Percentiles rank a stretch among this genome's conserved stretches.
These are phyloP conservation scores for Microsporum canis DNA, from an alignment of 2,329 filamentous ascomycete genomes.

Conservation along the genomic window DNA sequence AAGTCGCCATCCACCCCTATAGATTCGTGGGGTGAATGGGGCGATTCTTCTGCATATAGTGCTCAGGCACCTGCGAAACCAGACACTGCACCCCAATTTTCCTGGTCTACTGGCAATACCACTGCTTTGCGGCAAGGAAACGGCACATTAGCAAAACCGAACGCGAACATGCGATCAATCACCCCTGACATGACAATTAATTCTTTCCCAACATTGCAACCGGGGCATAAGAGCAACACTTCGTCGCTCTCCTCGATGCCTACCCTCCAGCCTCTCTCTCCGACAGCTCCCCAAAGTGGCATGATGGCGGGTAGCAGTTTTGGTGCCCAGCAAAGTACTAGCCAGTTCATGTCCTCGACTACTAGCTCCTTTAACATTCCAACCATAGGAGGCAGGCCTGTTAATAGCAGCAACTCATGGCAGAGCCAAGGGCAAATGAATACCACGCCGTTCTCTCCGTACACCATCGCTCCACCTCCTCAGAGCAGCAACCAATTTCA, in stretches of 20 bases:
- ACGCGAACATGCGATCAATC: conserved; percentile 34
- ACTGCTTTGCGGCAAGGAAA: neutral
- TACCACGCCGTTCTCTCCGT: conserved; percentile 22
- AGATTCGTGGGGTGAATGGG: conserved; percentile 25
- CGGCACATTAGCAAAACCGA: conserved; percentile 14
- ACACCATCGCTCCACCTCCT: conserved; percentile 17
- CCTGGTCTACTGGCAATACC: conserved; percentile 27
- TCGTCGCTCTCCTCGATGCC: neutral
- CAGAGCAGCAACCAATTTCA: conserved; percentile 6
- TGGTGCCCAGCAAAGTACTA: neutral
- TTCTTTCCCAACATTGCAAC: conserved; percentile 38
- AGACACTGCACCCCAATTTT: conserved; percentile 28
- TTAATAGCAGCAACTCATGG: neutral
- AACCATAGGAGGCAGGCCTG: conserved; percentile 11
- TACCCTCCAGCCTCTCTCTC: neutral
- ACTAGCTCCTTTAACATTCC: conserved; percentile 28
- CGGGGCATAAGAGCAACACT: conserved; percentile 19
- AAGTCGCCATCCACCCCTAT: conserved; percentile 28
- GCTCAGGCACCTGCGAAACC: conserved; percentile 13
- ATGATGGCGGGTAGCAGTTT: neutral
- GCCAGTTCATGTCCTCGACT: conserved; percentile 18
- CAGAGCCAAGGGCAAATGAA: neutral
- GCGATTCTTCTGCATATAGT: conserved; percentile 21
- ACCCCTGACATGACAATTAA: conserved; percentile 42
- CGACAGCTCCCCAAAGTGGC: neutral